Percentiles rank a stretch among this genome's conserved stretches.
These are phyloP conservation scores for Irpex lacteus DNA, from an alignment of 1,284 basidiomycete genomes.

Conservation along the genomic window DNA sequence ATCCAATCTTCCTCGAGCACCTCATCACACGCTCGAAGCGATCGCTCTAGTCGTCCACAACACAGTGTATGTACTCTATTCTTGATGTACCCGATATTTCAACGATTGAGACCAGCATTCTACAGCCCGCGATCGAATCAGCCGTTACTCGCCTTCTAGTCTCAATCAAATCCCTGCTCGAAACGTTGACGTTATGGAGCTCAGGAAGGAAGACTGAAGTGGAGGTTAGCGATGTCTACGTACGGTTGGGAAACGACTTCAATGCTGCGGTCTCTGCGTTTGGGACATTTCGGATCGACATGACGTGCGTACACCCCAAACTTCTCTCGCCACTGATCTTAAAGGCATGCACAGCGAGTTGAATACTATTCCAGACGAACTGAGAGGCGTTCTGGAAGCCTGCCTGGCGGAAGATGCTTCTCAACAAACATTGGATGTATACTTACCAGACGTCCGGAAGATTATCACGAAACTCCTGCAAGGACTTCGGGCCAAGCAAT, in stretches of 20 bases:
- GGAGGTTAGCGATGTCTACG: slow-evolving; percentile 95
- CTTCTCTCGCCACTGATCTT: slow-evolving; percentile 1
- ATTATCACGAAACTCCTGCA: slow-evolving; percentile 94
- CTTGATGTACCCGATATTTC: not conserved
- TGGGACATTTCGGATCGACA: slow-evolving; percentile 82
- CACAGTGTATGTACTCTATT: slow-evolving; percentile 13
- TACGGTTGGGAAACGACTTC: slow-evolving; percentile 95
- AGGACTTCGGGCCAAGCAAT: slow-evolving; percentile 90
- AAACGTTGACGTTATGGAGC: slow-evolving; percentile 90
- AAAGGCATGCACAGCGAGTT: slow-evolving; percentile 65
- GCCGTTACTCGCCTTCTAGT: slow-evolving; percentile 93
- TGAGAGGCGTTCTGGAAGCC: slow-evolving; percentile 86
- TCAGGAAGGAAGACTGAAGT: slow-evolving; percentile 72
- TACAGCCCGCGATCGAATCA: slow-evolving; percentile 79
- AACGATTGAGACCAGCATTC: slow-evolving; percentile 6
- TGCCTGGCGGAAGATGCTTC: slow-evolving; percentile 90
- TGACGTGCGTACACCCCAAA: slow-evolving; percentile 66
- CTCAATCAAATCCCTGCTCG: slow-evolving; percentile 92
- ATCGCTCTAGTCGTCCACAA: slow-evolving; percentile 17
- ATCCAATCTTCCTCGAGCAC: slow-evolving; percentile 12
- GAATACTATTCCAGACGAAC: slow-evolving; percentile 83
- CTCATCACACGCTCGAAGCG: slow-evolving; percentile 8
- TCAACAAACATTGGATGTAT: slow-evolving; percentile 81
- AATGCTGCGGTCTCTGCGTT: slow-evolving; percentile 93
- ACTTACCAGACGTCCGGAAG: slow-evolving; percentile 87